These are phyloP conservation scores for Chaetomiaceae sp. DNA, from an alignment of 2,329 filamentous ascomycete species.

Conservation along the genomic window DNA sequence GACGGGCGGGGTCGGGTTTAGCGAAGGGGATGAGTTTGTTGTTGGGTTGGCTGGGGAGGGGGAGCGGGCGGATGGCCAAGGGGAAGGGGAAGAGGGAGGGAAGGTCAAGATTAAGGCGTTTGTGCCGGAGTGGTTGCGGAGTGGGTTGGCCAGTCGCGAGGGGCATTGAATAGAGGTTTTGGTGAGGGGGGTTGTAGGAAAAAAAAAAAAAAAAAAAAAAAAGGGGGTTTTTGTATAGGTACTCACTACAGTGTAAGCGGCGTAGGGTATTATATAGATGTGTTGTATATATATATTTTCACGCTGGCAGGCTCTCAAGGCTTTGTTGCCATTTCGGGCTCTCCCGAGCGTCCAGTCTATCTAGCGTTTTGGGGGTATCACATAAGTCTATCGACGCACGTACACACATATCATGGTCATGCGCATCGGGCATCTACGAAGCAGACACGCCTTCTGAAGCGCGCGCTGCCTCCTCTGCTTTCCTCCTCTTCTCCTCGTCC, in stretches of 20 bases:
- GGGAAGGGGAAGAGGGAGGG: conserved; percentile 37
- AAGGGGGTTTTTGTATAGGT: too few relatives aligned
- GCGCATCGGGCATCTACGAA: too few relatives aligned
- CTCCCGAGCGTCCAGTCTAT: neutral
- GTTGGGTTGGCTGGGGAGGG: conserved; percentile 41
- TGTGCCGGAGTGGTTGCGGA: conserved; percentile 70
- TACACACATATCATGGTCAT: too few relatives aligned
- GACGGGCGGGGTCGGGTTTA: conserved; percentile 57
- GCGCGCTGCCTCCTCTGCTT: conserved; percentile 38
- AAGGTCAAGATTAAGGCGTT: conserved; percentile 69
- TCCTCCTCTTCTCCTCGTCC: conserved; percentile 43
- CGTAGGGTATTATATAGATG: neutral
- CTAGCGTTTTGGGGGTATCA: conserved; percentile 3
- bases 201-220: too few relatives aligned
- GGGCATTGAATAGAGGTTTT: neutral
- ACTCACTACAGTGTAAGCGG: neutral
- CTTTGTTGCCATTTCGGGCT: too few relatives aligned
- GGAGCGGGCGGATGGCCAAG: conserved; percentile 54
- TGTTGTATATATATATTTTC: too few relatives aligned
- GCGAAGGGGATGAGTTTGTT: conserved; percentile 58
- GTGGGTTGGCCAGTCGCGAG: conserved; percentile 25
- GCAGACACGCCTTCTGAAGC: neutral
- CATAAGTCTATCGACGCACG: too few relatives aligned
- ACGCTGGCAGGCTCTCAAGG: too few relatives aligned
- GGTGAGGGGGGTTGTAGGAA: too few relatives aligned